Evolutionary conservation across 1,284 basidiomycete species (phyloP), one percentile per base, ranked within the genome.

Genomic region (Fomes fomentarius): DNA sequence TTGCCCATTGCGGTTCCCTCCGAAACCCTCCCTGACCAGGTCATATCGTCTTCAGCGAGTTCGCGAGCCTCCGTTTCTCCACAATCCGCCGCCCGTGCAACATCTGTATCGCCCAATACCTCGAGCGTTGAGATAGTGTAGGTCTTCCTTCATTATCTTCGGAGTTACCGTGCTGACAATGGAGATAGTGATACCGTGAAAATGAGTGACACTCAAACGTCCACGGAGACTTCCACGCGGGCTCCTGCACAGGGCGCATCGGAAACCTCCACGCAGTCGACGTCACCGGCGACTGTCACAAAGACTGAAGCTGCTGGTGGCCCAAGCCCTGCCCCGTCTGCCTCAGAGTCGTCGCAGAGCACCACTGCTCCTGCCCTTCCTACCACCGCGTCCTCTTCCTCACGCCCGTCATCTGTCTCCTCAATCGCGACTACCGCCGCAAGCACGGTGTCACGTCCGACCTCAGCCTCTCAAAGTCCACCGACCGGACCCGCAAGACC

Each of bases 1-100:
- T 30, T 49, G 26, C 48, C 53, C 25, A 45, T 58, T 50, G 34
- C 43, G 43, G 25, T 49, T 28, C 33, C 45, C 14, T 54, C 52
- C 15, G 19, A 17, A 21, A 50, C 43, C 28, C 11, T 41, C 19
- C 45, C 48, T 59, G 43, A 56, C 51, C 48, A 47, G 31, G n/a
- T 17, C n/a, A 2, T 42, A 19, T 38, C 50, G 19, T 42, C 57
- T 12, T 21, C 37, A 56, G 54, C 48, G 15, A 45, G 25, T 25
- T 31, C 47, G 15, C 26, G 35, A 4, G 4, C 49, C 3, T 41
- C 44, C 7, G 46, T 24, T 14, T 25, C 38, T 7, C 14, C 47
- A 15, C 26, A 14, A n/a, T 45, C 51, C 19, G n/a, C 31, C 15
- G 19, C 17, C 10, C 44, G n/a, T 5, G 38, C 39, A 2, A 35